Conservation (phyloP, 106 monocot species). For the Dactylorhiza incarnata region DNA sequence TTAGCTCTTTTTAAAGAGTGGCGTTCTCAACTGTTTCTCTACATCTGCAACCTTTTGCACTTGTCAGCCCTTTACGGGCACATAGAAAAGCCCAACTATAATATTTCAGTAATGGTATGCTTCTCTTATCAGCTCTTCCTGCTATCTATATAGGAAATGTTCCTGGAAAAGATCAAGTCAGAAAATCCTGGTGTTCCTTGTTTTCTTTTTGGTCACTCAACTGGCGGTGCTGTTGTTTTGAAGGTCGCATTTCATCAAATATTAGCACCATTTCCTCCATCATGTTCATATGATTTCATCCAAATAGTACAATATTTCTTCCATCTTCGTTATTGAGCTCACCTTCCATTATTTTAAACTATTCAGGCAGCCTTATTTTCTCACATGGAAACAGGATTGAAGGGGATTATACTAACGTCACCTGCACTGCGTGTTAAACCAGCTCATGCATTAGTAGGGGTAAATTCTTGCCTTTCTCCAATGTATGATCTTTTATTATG, state of each 20-base stretch:
- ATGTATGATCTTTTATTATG: too few relatives aligned
- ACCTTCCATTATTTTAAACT: slow-evolving; percentile 1
- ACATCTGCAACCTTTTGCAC: too few relatives aligned
- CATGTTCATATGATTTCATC: not conserved
- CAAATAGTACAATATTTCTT: not conserved
- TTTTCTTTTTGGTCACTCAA: slow-evolving; percentile 93
- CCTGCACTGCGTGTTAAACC: slow-evolving; percentile 93
- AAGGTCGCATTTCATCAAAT: slow-evolving; percentile 40
- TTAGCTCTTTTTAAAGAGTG: not conserved
- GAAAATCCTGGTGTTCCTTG: slow-evolving; percentile 74
- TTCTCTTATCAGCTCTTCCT: too few relatives aligned
- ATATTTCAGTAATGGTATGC: too few relatives aligned
- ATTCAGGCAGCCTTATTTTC: slow-evolving; percentile 70
- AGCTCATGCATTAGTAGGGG: slow-evolving; percentile 87
- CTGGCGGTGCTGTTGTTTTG: slow-evolving; percentile 91
- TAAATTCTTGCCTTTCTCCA: slow-evolving; percentile 17
- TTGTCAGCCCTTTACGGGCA: too few relatives aligned
- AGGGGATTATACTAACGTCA: slow-evolving; percentile 89
- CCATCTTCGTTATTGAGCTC: not conserved
- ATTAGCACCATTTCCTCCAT: not conserved
- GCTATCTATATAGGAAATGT: slow-evolving; percentile 30
- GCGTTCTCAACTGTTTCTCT: not conserved
- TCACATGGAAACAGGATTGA: slow-evolving; percentile 42
- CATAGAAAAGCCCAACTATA: too few relatives aligned
- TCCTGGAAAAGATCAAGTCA: slow-evolving; percentile 59